These are phyloP conservation scores for Curvularia sp. DNA, from an alignment of 2,329 filamentous ascomycete species.

Conservation along the genomic window DNA sequence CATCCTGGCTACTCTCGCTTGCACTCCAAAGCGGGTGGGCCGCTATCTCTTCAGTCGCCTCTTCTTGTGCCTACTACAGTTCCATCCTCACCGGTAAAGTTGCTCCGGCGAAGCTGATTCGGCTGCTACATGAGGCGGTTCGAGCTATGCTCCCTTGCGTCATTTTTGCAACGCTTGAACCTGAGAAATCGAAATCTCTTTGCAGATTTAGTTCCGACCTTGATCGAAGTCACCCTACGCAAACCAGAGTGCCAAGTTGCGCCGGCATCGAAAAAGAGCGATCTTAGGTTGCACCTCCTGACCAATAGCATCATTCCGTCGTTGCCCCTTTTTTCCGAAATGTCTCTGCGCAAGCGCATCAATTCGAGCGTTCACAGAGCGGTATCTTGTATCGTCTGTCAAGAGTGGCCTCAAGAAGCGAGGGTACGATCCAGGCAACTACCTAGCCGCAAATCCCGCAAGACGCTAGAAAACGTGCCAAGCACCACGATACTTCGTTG, in stretches of 20 bases:
- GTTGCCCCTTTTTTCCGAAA: constrained; percentile 16
- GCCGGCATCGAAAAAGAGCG: constrained; percentile 15
- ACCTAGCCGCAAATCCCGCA: not conserved
- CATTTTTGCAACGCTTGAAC: not conserved
- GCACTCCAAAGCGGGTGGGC: not conserved
- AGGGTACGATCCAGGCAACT: not conserved
- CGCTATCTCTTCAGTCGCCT: not conserved
- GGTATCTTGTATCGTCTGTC: constrained; percentile 15
- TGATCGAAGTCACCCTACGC: not conserved
- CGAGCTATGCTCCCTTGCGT: not conserved
- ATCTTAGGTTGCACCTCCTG: not conserved
- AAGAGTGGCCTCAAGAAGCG: constrained; percentile 8
- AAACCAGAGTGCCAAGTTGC: constrained; percentile 1
- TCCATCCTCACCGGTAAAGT: not conserved
- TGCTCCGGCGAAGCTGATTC: not conserved
- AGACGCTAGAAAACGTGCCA: not conserved
- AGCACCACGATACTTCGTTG: not conserved
- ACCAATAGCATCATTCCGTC: constrained; percentile 16
- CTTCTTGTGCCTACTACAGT: not conserved
- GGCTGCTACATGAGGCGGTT: not conserved
- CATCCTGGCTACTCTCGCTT: not conserved
- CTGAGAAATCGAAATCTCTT: not conserved
- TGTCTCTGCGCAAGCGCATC: constrained; percentile 18
- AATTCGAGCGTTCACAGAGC: constrained; percentile 12
- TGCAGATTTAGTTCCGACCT: not conserved